Evolutionary conservation across 306 rosid genomes (phyloP).

Genomic region (Hippophae rhamnoides): DNA sequence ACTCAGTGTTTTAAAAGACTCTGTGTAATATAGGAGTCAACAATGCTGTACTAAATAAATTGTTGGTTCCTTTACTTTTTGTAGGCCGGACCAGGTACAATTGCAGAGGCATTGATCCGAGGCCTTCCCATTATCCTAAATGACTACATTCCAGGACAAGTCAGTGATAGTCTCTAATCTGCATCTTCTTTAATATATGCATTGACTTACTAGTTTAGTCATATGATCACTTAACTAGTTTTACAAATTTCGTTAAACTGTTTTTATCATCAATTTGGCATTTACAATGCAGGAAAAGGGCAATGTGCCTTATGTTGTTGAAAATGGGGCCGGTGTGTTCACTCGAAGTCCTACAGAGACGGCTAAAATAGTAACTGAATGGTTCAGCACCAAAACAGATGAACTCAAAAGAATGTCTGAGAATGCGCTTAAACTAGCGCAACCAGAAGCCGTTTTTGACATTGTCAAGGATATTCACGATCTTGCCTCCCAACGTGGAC

Average conservation of each 20-base stretch:
- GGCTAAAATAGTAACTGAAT: constrained; percentile 62
- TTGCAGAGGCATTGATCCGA: constrained; percentile 92
- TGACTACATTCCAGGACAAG: constrained; percentile 98
- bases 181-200: neutral
- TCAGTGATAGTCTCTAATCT: constrained; percentile 21
- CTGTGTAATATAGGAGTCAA: neutral
- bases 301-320: constrained; percentile 88
- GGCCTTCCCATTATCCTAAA: constrained; percentile 96
- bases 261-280: neutral
- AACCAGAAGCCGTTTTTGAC: constrained; percentile 92
- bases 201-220: neutral
- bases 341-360: constrained; percentile 87
- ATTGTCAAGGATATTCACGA: constrained; percentile 84
- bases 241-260: neutral
- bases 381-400: constrained; percentile 79
- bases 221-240: neutral
- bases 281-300: constrained; percentile 62
- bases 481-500: constrained; percentile 69
- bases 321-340: constrained; percentile 96
- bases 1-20: no score
- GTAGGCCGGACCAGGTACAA: constrained; percentile 99
- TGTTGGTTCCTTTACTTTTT: constrained; percentile 2
- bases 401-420: constrained; percentile 62
- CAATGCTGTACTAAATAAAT: constrained; percentile 16
- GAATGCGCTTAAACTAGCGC: constrained; percentile 77